These are phyloP conservation scores for Zygosaccharomyces lentus DNA, from an alignment of 805 yeast species.

Conservation along the genomic window DNA sequence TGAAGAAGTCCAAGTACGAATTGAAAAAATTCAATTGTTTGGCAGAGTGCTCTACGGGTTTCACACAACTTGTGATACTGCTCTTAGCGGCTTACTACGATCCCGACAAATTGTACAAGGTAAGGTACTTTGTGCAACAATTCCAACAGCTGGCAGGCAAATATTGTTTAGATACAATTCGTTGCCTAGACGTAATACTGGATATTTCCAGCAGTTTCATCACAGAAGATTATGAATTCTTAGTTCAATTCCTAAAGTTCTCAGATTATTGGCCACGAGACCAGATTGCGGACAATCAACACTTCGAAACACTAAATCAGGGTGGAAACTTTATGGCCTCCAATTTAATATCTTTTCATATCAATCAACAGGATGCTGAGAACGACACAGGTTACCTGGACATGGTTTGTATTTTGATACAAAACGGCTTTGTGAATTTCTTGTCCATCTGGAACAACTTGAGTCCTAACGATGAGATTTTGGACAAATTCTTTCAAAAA, in stretches of 20 bases:
- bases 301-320: conserved; percentile 32
- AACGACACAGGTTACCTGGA: conserved; percentile 36
- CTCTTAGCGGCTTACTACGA: conserved; percentile 41
- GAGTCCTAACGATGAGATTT: conserved; percentile 47
- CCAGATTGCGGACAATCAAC: conserved; percentile 32
- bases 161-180: conserved; percentile 66
- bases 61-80: conserved; percentile 55
- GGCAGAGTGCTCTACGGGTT: conserved; percentile 77
- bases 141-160: conserved; percentile 65
- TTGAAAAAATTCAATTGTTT: conserved; percentile 57
- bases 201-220: conserved; percentile 47
- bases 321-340: conserved; percentile 60
- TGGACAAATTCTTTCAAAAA: conserved; percentile 41
- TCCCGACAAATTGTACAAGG: conserved; percentile 40
- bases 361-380: conserved; percentile 14
- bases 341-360: conserved; percentile 47
- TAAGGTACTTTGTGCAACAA: conserved; percentile 43
- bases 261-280: conserved; percentile 66
- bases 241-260: conserved; percentile 45
- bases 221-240: conserved; percentile 43
- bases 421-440: conserved; percentile 61
- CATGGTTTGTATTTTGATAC: conserved; percentile 55
- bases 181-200: conserved; percentile 61
- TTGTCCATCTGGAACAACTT: conserved; percentile 55
- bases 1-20: conserved; percentile 37